Conservation (phyloP, 257 asterid genomes). For the Plectranthus barbatus region DNA sequence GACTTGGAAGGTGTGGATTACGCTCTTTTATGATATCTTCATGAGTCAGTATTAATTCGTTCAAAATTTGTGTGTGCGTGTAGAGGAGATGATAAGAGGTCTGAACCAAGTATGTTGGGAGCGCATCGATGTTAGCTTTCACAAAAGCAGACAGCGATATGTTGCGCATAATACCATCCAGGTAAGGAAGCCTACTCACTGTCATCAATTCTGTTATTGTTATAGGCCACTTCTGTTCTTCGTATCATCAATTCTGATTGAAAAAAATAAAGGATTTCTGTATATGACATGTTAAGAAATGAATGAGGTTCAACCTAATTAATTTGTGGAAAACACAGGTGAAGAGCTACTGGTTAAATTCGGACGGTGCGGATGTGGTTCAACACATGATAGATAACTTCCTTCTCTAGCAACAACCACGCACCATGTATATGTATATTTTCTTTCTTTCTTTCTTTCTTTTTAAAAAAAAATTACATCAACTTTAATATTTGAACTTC, state of each 20-base stretch:
- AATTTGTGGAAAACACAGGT: slow-evolving; percentile 43
- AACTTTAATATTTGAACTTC: background rate
- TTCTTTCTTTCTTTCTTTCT: background rate
- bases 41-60: slow-evolving; percentile 19
- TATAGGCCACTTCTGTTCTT: too few species aligned
- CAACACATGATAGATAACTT: slow-evolving; percentile 80
- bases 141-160: slow-evolving; percentile 68
- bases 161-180: slow-evolving; percentile 84
- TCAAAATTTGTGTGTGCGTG: slow-evolving; percentile 3
- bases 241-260: background rate
- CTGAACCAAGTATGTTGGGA: slow-evolving; percentile 87
- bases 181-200: too few species aligned
- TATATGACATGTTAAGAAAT: too few species aligned
- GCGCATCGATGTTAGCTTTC: slow-evolving; percentile 87
- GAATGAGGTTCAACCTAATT: too few species aligned
- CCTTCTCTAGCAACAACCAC: slow-evolving; percentile 48
- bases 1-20: slow-evolving; percentile 71
- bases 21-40: background rate
- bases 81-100: slow-evolving; percentile 91
- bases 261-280: too few species aligned
- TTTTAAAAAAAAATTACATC: too few species aligned
- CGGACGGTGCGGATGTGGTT: slow-evolving; percentile 87
- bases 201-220: too few species aligned
- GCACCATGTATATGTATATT: background rate
- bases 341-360: slow-evolving; percentile 80